phyloP scores from a whole-genome alignment of 2,329 filamentous ascomycete species.

The Boeremia lycopersici region DNA sequence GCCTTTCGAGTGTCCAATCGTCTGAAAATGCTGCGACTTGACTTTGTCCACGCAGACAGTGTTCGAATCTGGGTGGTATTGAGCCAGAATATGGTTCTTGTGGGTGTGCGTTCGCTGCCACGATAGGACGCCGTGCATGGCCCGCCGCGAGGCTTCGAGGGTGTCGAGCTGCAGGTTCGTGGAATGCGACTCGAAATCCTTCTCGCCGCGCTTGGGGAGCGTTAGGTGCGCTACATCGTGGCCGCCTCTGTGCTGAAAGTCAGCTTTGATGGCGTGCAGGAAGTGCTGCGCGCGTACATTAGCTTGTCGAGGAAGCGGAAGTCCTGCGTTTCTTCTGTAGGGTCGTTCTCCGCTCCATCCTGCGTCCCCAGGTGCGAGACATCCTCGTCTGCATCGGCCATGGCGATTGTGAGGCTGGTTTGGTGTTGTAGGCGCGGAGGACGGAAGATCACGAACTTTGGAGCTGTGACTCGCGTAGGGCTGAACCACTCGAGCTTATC shows the following conservation, averaged over 20 bases:
- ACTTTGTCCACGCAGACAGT: slow-evolving; percentile 70
- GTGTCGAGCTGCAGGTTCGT: slow-evolving; percentile 79
- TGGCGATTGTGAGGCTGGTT: slow-evolving; percentile 13
- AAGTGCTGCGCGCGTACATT: slow-evolving; percentile 50
- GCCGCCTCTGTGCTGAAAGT: slow-evolving; percentile 15
- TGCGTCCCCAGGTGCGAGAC: slow-evolving; percentile 32
- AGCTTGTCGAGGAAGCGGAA: slow-evolving; percentile 74
- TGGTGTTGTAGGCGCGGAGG: not conserved
- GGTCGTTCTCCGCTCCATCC: slow-evolving; percentile 50
- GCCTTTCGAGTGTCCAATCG: slow-evolving; percentile 67
- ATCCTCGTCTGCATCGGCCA: slow-evolving; percentile 48
- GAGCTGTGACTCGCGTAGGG: slow-evolving; percentile 17
- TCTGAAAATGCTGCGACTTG: slow-evolving; percentile 74
- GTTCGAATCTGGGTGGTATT: slow-evolving; percentile 71
- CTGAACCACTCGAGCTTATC: slow-evolving; percentile 1
- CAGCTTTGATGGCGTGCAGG: not conserved
- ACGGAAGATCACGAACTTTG: slow-evolving; percentile 12
- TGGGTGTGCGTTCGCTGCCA: slow-evolving; percentile 76
- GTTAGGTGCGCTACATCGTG: slow-evolving; percentile 51
- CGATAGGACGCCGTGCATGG: slow-evolving; percentile 86
- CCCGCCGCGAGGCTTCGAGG: slow-evolving; percentile 79
- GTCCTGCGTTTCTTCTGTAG: slow-evolving; percentile 83
- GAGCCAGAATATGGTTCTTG: slow-evolving; percentile 69
- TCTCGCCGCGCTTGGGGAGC: slow-evolving; percentile 88
- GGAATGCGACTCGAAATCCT: slow-evolving; percentile 94